phyloP scores from a whole-genome alignment of 257 asterid genomes.

The Forsythia suspensa region DNA sequence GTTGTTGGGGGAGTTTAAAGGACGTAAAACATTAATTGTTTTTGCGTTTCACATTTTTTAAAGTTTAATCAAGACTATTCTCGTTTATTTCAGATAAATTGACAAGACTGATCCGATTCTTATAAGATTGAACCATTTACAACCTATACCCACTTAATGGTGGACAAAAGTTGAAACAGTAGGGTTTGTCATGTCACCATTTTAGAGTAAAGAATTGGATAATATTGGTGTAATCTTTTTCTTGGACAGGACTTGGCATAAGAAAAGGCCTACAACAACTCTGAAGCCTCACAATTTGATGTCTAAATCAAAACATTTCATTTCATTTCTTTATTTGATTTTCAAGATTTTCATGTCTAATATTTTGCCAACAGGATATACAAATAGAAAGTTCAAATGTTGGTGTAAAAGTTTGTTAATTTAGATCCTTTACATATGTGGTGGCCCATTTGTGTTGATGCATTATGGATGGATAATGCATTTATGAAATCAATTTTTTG shows the following conservation, averaged over 20 bases:
- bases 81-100: no score
- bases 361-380: conserved; percentile 38
- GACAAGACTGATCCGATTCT: no score
- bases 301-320: conserved; percentile 20
- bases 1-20: no score
- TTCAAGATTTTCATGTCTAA: conserved; percentile 26
- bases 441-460: background rate
- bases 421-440: background rate
- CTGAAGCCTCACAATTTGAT: conserved; percentile 29
- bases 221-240: background rate
- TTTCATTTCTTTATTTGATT: background rate
- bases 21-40: no score
- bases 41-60: no score
- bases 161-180: conserved; percentile 20
- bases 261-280: conserved; percentile 12
- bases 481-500: no score
- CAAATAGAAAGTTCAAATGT: background rate
- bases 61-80: no score
- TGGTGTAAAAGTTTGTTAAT: background rate
- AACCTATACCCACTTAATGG: background rate
- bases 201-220: background rate
- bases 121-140: no score
- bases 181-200: conserved; percentile 29
- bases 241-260: conserved; percentile 22
- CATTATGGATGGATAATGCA: background rate